Conservation (phyloP, 2,329 filamentous ascomycete genomes). For the Aspergillus sp. region DNA sequence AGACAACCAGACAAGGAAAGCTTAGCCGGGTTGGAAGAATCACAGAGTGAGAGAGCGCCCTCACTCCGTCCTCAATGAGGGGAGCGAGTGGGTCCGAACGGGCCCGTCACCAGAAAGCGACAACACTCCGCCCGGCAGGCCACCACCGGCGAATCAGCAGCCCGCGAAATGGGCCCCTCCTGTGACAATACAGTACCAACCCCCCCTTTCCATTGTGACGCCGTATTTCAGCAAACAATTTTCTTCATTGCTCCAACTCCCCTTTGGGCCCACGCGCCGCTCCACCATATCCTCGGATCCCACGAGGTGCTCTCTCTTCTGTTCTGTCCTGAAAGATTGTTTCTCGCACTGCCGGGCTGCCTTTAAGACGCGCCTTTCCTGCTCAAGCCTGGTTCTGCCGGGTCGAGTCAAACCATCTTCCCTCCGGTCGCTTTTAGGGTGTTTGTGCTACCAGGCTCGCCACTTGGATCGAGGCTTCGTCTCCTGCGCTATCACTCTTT, state of each 20-base stretch:
- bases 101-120: slow-evolving; percentile 26
- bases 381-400: slow-evolving; percentile 28
- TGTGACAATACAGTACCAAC: slow-evolving; percentile 17
- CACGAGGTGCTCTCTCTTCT: slow-evolving; percentile 34
- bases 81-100: slow-evolving; percentile 23
- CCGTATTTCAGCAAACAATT: slow-evolving; percentile 13
- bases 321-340: slow-evolving; percentile 11
- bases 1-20: slow-evolving; percentile 22
- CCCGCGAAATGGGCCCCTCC: slow-evolving; percentile 6
- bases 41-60: neutral
- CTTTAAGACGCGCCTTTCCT: slow-evolving; percentile 31
- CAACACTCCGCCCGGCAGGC: slow-evolving; percentile 19
- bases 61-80: slow-evolving; percentile 14
- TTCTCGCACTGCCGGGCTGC: slow-evolving; percentile 13
- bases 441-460: slow-evolving; percentile 23
- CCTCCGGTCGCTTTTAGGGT: slow-evolving; percentile 27
- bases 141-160: slow-evolving; percentile 11
- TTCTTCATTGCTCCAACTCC: slow-evolving; percentile 8
- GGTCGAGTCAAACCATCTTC: slow-evolving; percentile 26
- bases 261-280: slow-evolving; percentile 27
- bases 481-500: slow-evolving; percentile 25
- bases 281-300: slow-evolving; percentile 40
- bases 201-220: slow-evolving; percentile 16
- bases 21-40: slow-evolving; percentile 20
- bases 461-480: slow-evolving; percentile 26